Base-by-base conservation (phyloP, 768 basidiomycete genomes). In the Lactarius trivialis region DNA sequence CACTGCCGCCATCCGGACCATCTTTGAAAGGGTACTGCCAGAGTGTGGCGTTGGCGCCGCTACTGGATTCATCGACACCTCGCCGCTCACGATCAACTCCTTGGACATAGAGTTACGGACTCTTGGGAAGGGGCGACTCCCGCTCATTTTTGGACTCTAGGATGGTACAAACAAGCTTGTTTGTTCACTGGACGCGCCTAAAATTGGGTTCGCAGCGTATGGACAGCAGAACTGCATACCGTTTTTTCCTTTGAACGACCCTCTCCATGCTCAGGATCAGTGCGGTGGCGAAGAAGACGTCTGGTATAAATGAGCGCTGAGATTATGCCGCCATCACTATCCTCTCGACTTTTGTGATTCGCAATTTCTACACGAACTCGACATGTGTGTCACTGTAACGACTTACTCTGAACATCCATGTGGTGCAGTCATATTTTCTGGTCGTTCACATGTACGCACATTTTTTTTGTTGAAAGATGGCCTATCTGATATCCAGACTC, bases 321-420 rank as follows among this genome's bases (percentile, higher is more conserved):
- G 2, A 51, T 24, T 2, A n/a, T 5, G 34, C 8, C 15, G 1
- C 21, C 11, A 41, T 51, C 43, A 21, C 21, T 39, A 50, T 50
- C n/a, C 26, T 30, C 17, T 49, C 45, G 36, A 55, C 34, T 17
- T 17, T 34, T 41, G 11, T 3, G 4, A 28, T 36, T 34, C 32
- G 30, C 33, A 12, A 55, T 34, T 36, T 28, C 34, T 49, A n/a
- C 45, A 12, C 36, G 2, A 49, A 33, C 37, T 50, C 43, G 30
- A 43, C 14, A 64, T 64, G 63, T 64, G 63, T 39, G 59, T 45
- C 54, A 55, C 49, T 17, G 58, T 60, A 12, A 64, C 58, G 30
- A 64, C 58, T 21, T 60, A 64, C 26, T 37, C 48, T 12, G 58
- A 60, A 45, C 58, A 64, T 24, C 53, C 53, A 3, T 64, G 63